Evolutionary conservation across 208 protist genomes (phyloP).

Genomic region (Crithidia acanthocephali): DNA sequence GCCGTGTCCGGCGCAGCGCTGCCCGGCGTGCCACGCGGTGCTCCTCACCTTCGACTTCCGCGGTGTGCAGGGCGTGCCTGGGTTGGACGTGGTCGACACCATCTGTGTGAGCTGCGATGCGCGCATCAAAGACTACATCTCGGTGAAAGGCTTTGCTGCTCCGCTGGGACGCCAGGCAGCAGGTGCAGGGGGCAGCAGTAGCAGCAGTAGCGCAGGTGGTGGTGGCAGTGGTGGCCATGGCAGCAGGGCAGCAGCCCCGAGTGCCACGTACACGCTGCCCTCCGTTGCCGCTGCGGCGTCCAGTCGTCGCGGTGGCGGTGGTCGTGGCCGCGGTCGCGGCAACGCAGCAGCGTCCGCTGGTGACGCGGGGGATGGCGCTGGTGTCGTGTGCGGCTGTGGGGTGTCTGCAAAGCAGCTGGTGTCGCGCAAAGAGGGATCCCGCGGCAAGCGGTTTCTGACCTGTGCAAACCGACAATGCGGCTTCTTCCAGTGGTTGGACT

Average conservation of each 20-base stretch:
- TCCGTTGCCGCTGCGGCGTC: slow-evolving; percentile 22
- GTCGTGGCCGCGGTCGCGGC: slow-evolving; percentile 8
- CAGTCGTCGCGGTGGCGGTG: slow-evolving; percentile 22
- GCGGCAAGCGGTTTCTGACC: slow-evolving; percentile 75
- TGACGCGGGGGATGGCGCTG: neutral
- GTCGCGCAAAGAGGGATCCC: slow-evolving; percentile 74
- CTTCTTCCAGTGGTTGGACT: slow-evolving; percentile 88
- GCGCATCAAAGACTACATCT: slow-evolving; percentile 81
- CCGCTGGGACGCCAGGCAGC: neutral
- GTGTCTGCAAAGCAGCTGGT: slow-evolving; percentile 68
- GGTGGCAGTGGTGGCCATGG: neutral
- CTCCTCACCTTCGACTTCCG: slow-evolving; percentile 82
- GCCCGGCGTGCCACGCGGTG: slow-evolving; percentile 61
- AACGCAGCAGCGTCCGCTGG: neutral
- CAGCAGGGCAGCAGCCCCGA: neutral
- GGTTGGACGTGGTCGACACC: slow-evolving; percentile 61
- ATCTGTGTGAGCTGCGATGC: slow-evolving; percentile 84
- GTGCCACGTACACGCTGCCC: slow-evolving; percentile 58
- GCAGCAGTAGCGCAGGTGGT: neutral
- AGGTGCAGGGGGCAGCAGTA: slow-evolving; percentile 1
- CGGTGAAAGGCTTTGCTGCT: slow-evolving; percentile 44
- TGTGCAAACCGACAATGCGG: slow-evolving; percentile 67
- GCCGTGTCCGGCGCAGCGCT: slow-evolving; percentile 50
- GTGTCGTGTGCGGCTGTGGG: slow-evolving; percentile 67
- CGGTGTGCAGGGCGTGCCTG: slow-evolving; percentile 67